Conservation (phyloP, 2,329 filamentous ascomycete species). For the Thelonectria olida region DNA sequence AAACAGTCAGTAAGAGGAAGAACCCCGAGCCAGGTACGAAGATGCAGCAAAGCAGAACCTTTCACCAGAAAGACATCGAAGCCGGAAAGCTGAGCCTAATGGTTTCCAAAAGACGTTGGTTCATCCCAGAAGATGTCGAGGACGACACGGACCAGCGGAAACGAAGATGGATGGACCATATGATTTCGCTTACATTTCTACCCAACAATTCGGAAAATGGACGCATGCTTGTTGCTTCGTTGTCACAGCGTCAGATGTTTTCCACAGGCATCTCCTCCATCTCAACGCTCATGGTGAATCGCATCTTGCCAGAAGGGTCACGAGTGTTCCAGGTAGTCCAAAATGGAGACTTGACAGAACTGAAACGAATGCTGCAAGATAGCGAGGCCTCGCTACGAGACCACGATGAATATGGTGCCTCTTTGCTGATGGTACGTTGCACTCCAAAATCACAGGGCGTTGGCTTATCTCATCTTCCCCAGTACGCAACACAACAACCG, state of each 20-base stretch:
- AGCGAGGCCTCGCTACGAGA: constrained; percentile 28
- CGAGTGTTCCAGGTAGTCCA: constrained; percentile 6
- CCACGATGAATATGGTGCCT: constrained; percentile 31
- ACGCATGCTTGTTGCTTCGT: constrained; percentile 16
- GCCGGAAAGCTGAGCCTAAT: neutral
- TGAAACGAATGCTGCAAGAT: constrained; percentile 18
- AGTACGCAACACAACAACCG: constrained; percentile 20
- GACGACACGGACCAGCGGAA: neutral
- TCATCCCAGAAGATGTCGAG: neutral
- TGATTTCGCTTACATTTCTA: constrained; percentile 4
- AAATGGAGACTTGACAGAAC: neutral
- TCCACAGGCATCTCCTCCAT: neutral
- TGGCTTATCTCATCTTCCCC: neutral
- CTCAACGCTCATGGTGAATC: constrained; percentile 7
- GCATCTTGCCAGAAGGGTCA: neutral
- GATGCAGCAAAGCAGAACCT: neutral
- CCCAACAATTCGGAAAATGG: neutral
- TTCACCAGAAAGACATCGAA: neutral
- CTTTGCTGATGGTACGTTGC: constrained; percentile 29
- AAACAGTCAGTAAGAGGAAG: neutral
- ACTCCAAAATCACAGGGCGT: neutral
- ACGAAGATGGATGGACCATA: neutral
- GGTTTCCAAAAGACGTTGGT: constrained; percentile 10
- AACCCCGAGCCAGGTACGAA: neutral
- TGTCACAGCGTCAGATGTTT: neutral